Evolutionary conservation across 2,329 filamentous ascomycete genomes (phyloP).

Genomic region (Neoascochyta sp.): DNA sequence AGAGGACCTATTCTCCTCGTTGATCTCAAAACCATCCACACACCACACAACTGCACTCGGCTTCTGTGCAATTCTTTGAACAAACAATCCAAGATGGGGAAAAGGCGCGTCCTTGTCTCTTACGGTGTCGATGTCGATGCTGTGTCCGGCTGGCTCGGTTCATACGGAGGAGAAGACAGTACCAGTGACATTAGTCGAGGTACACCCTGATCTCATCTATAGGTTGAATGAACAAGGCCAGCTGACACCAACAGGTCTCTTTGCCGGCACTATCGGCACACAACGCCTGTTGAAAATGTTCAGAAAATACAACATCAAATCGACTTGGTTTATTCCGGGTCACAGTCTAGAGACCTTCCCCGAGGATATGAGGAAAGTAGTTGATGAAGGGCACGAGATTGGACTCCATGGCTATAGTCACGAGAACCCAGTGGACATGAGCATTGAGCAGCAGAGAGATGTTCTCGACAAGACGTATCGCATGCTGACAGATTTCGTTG

Average conservation of each 20-base stretch:
- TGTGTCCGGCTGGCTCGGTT: conserved; percentile 66
- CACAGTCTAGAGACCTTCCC: conserved; percentile 65
- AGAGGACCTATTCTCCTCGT: no score
- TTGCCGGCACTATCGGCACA: conserved; percentile 66
- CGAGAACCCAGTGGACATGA: conserved; percentile 71
- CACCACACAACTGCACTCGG: no score
- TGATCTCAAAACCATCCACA: no score
- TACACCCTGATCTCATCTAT: conserved; percentile 35
- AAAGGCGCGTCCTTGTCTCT: conserved; percentile 53
- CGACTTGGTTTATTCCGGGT: conserved; percentile 61
- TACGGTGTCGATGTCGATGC: conserved; percentile 73
- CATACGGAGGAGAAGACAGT: conserved; percentile 69
- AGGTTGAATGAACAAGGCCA: no score
- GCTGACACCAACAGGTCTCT: conserved; percentile 60
- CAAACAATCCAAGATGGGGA: conserved; percentile 42
- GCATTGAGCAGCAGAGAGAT: conserved; percentile 68
- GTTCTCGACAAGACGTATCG: conserved; percentile 71
- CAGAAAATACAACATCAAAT: conserved; percentile 67
- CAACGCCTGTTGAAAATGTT: conserved; percentile 67
- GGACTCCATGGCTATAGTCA: conserved; percentile 69
- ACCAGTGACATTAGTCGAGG: conserved; percentile 67
- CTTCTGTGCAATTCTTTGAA: no score
- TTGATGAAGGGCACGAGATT: conserved; percentile 63
- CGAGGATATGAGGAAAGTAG: conserved; percentile 58
- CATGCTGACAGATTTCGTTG: conserved; percentile 65